A percentile compares a stretch with the other conserved stretches of the same genome.
Conservation (phyloP, 208 protist species). For the Naegleria gruberi region DNA sequence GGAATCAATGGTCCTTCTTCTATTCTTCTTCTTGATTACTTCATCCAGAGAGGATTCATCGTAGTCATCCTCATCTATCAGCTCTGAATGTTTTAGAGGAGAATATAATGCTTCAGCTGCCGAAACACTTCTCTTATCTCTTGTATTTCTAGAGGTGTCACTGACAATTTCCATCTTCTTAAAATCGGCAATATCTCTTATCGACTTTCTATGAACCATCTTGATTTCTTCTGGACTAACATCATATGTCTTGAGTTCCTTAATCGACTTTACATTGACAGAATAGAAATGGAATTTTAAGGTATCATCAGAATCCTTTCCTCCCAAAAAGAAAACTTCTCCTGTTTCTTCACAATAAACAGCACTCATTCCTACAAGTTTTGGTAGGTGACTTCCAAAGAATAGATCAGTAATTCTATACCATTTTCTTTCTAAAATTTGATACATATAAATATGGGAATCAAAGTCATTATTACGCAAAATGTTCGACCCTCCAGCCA, state of each 20-base stretch:
- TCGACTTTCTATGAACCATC: not conserved
- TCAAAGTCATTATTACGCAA: not conserved
- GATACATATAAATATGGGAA: not conserved
- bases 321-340: constrained; percentile 1
- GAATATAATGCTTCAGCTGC: not conserved
- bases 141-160: not conserved
- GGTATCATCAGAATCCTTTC: not conserved
- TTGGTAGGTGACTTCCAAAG: constrained; percentile 1
- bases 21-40: not conserved
- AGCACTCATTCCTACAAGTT: not conserved
- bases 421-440: not conserved
- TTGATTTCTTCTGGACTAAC: not conserved
- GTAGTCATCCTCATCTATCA: not conserved
- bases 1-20: not conserved
- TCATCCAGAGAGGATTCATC: not conserved
- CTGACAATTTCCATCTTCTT: not conserved
- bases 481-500: not conserved
- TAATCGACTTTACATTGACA: not conserved
- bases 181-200: not conserved
- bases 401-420: not conserved
- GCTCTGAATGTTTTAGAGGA: not conserved
- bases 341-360: not conserved
- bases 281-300: not conserved
- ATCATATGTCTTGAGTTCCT: not conserved
- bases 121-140: not conserved